Evolutionary conservation across 1,139 yeast species (phyloP).

Genomic region (Nadsonia starkeyi-henricii): DNA sequence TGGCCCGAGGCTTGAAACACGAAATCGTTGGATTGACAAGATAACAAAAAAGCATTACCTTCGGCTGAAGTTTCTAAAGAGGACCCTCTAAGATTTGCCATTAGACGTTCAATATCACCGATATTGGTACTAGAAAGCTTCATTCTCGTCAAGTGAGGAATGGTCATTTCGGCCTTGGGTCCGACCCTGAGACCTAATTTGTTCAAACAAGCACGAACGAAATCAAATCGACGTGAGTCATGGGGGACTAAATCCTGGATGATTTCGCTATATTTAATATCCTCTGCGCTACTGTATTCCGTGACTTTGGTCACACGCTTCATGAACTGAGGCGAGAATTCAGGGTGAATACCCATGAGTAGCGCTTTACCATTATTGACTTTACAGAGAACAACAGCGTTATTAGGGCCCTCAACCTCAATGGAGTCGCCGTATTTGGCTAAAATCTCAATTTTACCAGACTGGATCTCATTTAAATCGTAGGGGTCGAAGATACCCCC

Average conservation of each 20-base stretch:
- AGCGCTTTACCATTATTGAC: slow-evolving; percentile 67
- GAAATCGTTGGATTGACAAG: slow-evolving; percentile 5
- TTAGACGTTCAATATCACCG: slow-evolving; percentile 17
- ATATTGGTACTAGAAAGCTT: slow-evolving; percentile 28
- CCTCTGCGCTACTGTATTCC: slow-evolving; percentile 10
- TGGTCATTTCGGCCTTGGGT: slow-evolving; percentile 29
- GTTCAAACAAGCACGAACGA: slow-evolving; percentile 40
- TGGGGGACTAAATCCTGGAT: slow-evolving; percentile 29
- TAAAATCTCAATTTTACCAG: slow-evolving; percentile 47
- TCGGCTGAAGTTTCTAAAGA: neutral
- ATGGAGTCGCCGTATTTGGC: slow-evolving; percentile 45
- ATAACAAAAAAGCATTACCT: neutral
- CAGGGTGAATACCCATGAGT: slow-evolving; percentile 86
- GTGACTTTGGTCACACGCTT: slow-evolving; percentile 16
- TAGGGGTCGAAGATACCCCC: slow-evolving; percentile 81
- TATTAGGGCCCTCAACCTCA: slow-evolving; percentile 29
- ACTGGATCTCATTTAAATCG: slow-evolving; percentile 27
- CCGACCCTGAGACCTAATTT: slow-evolving; percentile 59
- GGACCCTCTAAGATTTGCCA: slow-evolving; percentile 17
- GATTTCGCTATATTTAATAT: slow-evolving; percentile 14
- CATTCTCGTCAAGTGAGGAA: slow-evolving; percentile 59
- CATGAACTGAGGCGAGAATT: slow-evolving; percentile 49
- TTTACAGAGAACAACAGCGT: slow-evolving; percentile 51
- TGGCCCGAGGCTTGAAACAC: slow-evolving; percentile 1
- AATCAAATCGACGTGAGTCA: slow-evolving; percentile 37